phyloP scores from a whole-genome alignment of 768 basidiomycete species.

The Gymnopilus junonius region DNA sequence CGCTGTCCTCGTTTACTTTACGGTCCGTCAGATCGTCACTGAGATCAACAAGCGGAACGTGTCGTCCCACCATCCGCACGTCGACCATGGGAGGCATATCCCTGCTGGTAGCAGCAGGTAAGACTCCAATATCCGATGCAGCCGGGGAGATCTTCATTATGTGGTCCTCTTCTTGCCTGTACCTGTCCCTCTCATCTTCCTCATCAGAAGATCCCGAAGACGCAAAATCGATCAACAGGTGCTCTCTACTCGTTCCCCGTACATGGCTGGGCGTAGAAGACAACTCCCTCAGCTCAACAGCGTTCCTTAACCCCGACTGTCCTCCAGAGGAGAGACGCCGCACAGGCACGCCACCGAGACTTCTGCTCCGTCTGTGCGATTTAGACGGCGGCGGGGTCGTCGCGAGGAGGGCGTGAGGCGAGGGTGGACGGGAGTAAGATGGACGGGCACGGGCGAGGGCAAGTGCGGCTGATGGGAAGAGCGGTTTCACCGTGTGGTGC shows the following conservation, averaged over 20 bases:
- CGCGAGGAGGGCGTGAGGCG: slow-evolving; percentile 24
- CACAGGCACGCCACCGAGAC: slow-evolving; percentile 31
- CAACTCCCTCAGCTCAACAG: slow-evolving; percentile 11
- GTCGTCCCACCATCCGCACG: slow-evolving; percentile 13
- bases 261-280: neutral
- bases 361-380: slow-evolving; percentile 25
- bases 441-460: too few relatives aligned
- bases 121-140: slow-evolving; percentile 24
- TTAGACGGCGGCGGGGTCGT: slow-evolving; percentile 27
- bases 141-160: slow-evolving; percentile 21
- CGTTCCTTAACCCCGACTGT: slow-evolving; percentile 21
- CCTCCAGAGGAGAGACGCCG: slow-evolving; percentile 26
- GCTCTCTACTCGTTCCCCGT: slow-evolving; percentile 18
- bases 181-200: slow-evolving; percentile 10
- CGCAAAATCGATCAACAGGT: slow-evolving; percentile 30
- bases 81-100: neutral
- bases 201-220: slow-evolving; percentile 22
- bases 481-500: slow-evolving; percentile 1
- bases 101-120: neutral
- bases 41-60: slow-evolving; percentile 21
- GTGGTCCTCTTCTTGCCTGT: slow-evolving; percentile 9
- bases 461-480: slow-evolving; percentile 4
- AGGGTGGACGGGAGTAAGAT: slow-evolving; percentile 20
- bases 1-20: slow-evolving; percentile 2
- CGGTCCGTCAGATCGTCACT: neutral